Evolutionary conservation across 2,329 filamentous ascomycete species (phyloP), one percentile per base, ranked within the genome.

Genomic region (Ilyonectria sp.): DNA sequence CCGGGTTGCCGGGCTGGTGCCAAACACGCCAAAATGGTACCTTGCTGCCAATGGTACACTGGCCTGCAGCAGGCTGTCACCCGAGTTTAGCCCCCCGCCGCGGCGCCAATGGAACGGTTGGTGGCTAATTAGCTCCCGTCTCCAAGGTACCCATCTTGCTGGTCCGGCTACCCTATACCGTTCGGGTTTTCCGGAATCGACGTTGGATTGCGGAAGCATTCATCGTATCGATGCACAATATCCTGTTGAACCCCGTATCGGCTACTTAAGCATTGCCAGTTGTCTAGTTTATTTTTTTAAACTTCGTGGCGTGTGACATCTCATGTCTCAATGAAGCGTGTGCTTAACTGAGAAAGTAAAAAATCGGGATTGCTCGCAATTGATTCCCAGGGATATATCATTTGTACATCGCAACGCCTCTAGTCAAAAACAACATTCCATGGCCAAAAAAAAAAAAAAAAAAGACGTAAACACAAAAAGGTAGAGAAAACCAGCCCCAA

Each of bases 1-100:
- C 59, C 59, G 59, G 49, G 47, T 55, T 61, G 13, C 50, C 50
- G 54, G 44, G 52, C 54, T 44, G 43, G 40, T 50, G 59, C 37
- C 43, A n/a, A 43, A 40, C 40, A 6, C 40, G 40, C 40, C 40
- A 19, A n/a, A 49, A 9, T 49, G 37, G 43, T 56, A 19, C 43
- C 50, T 50, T 21, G 43, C 52, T 50, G 21, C 40, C 35, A 52
- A 4, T 33, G 6, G 13, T 23, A 21, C 29, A 17, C 59, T 43
- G 40, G 40, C 40, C 37, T 17, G n/a, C 15, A 5, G n/a, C 40
- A 7, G 17, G 40, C 40, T 43, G 40, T 43, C 29, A 60, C 47
- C 46, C 56, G 31, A 21, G 21, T 37, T 40, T 60, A 23, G 46
- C 43, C 33, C 43, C 33, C 35, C 13, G 40, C 33, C n/a, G 11